Base-by-base conservation (phyloP, 345 rosid species). In the Rhodamnia rubescens region DNA sequence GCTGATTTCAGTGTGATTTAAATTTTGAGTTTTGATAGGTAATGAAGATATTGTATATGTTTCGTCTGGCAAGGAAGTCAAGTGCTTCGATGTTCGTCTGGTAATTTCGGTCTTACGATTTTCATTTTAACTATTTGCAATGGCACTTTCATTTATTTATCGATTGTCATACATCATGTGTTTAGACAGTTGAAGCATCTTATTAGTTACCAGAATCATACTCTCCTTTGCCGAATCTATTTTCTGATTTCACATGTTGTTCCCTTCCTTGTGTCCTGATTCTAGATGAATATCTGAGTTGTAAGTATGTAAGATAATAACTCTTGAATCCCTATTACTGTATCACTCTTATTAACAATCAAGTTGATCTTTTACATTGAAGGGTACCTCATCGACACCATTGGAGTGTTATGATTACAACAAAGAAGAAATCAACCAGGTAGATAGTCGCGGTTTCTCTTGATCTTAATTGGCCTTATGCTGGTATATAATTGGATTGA, bases 391-490 rank as follows among this genome's bases (percentile, higher is more conserved):
- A 5, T 91, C 92, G 93, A 92, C 88, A 89, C 90, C 93, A 24
- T 90, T 94, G 90, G 95, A 93, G 90, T 88, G 90, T 83, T 94
- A 89, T 89, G 90, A 22, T 84, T 92, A 93, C 89, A 96, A 95
- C 85, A 96, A 93, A 93, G 99, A 94, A 84, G 99, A 96, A 91
- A 91, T 96, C 40, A 94, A 95, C 87, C 98, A 96, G 97, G 99
- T 95, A 85, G 54, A 82, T 40, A 27, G 58, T 51, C 85, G 40
- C 5, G 0, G 74, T n/a, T 56, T 36, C 42, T 69, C 26, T 36
- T 69, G 47, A 69, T 69, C 80, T 69, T 69, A 69, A 69, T 18
- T 18, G 80, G 18, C 7, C 47, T 69, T 69, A 36, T 36, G 80
- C 36, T 20, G 80, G 26, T 69, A 42, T 21, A 69, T 69, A 69